Evolutionary conservation across 1,284 basidiomycete genomes (phyloP).

Genomic region (Pterulicium gracile): DNA sequence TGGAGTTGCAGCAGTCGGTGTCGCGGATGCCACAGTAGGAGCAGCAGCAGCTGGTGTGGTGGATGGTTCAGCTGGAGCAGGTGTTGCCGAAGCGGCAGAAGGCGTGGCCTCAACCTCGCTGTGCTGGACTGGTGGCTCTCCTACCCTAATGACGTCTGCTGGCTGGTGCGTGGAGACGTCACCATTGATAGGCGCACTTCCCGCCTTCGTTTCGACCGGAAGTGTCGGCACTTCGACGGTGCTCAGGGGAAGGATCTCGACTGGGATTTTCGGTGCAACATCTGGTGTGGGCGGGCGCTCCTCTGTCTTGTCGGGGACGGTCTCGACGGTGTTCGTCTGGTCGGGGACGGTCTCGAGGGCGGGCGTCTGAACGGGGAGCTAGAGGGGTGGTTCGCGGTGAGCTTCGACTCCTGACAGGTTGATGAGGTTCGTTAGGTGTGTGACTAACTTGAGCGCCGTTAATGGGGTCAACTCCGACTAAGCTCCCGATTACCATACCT

Average conservation of each 20-base stretch:
- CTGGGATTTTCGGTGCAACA: background rate
- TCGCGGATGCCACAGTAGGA: no score
- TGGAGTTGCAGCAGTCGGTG: no score
- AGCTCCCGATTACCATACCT: conserved; percentile 23
- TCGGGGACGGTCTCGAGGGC: background rate
- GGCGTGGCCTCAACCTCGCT: background rate
- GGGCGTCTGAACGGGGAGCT: background rate
- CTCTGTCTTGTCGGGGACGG: background rate
- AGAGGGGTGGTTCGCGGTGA: background rate
- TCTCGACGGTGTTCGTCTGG: background rate
- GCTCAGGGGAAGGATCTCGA: no score
- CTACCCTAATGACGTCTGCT: no score
- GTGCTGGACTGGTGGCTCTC: no score
- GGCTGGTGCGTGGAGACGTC: no score
- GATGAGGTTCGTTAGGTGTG: conserved; percentile 16
- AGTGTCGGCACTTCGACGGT: no score
- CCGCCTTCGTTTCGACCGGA: no score
- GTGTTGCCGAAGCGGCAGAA: background rate
- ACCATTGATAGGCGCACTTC: no score
- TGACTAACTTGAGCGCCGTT: conserved; percentile 24
- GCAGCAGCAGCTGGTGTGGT: no score
- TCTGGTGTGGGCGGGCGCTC: background rate
- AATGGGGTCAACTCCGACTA: conserved; percentile 28
- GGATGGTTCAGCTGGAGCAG: background rate
- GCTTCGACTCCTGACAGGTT: conserved; percentile 7